Evolutionary conservation across 1,284 basidiomycete genomes (phyloP), one percentile per base, ranked within the genome.

Genomic region (Cutaneotrichosporon arboriforme): DNA sequence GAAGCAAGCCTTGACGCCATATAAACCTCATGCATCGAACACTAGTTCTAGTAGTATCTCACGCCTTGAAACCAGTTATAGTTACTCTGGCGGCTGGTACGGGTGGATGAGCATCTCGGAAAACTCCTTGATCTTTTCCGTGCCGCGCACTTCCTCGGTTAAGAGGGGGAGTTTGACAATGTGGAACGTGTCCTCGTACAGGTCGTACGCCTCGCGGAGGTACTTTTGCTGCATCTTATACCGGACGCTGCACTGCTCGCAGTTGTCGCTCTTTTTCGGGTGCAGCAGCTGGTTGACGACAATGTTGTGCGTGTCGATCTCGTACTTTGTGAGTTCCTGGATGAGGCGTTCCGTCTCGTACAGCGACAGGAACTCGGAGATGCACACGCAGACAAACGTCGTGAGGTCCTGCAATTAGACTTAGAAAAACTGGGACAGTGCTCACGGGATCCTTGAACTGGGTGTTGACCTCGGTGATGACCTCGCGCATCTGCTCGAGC

Each of bases 171-270:
- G 83, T 71, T 87, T 84, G 41, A 96, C 77, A 65, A 97, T 93
- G 72, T 97, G 90, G 84, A 97, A 97, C 72, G 94, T 93, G 70
- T 97, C 90, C 75, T 90, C 89, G 70, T 96, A 96, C 52, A 96
- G 84, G 70, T 96, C 91, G 73, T 94, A 88, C 22, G 92, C 91
- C 77, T 96, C 92, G 51, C 80, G 81, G 26, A 97, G 83, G 73
- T 97, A 97, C 75, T 96, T 97, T 76, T 93, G 90, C 77, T 97
- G 94, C 92, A 98, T 98, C 77, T 87, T 88, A 77, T 92, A 86
- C 58, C 94, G 83, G 20, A 97, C 92, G 39, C 81, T 80, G 76
- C 94, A 98, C 74, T 97, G 94, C 65, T 96, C 90, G 76, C 94
- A 98, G 68, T 88, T 88, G 38, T 91, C 88, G 50, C 88, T 83